Evolutionary conservation across 164 flowering plant species (phyloP).

Genomic region (Berberis vulgaris): DNA sequence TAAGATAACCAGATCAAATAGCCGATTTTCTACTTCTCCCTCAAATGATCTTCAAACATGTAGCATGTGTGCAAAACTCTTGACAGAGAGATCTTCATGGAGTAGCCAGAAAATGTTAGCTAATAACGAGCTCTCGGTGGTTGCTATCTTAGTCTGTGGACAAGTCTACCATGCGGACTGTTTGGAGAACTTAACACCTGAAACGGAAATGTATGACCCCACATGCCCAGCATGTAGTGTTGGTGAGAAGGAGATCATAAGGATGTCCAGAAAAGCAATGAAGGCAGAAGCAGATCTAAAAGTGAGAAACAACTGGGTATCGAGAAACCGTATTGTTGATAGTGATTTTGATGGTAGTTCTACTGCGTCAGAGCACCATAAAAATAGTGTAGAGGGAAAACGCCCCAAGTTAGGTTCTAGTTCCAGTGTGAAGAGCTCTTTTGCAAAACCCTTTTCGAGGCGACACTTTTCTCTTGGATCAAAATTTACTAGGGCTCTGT

Average conservation of each 20-base stretch:
- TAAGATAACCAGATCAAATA: conserved; percentile 49
- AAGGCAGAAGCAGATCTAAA: conserved; percentile 49
- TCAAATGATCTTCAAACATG: conserved; percentile 56
- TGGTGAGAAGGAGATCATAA: conserved; percentile 51
- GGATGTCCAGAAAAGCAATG: conserved; percentile 40
- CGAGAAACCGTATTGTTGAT: conserved; percentile 52
- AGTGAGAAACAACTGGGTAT: conserved; percentile 37
- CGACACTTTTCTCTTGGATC: conserved; percentile 75
- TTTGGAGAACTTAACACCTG: conserved; percentile 63
- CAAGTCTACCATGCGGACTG: conserved; percentile 89
- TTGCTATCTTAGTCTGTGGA: conserved; percentile 78
- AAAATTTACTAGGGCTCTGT: conserved; percentile 30
- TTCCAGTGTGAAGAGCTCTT: conserved; percentile 46
- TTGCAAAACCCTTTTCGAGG: conserved; percentile 57
- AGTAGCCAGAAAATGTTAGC: conserved; percentile 37
- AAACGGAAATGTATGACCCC: conserved; percentile 64
- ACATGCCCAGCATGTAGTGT: conserved; percentile 64
- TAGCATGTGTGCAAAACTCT: conserved; percentile 61
- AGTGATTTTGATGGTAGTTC: conserved; percentile 32
- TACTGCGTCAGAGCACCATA: conserved; percentile 24
- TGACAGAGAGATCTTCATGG: conserved; percentile 55
- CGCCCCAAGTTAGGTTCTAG: conserved; percentile 44
- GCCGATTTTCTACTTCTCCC: conserved; percentile 41
- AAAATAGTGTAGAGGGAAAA: conserved; percentile 28
- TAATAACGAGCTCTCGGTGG: conserved; percentile 45